These are phyloP conservation scores for Stropharia rugosoannulata DNA, from an alignment of 768 basidiomycete genomes.

Conservation along the genomic window DNA sequence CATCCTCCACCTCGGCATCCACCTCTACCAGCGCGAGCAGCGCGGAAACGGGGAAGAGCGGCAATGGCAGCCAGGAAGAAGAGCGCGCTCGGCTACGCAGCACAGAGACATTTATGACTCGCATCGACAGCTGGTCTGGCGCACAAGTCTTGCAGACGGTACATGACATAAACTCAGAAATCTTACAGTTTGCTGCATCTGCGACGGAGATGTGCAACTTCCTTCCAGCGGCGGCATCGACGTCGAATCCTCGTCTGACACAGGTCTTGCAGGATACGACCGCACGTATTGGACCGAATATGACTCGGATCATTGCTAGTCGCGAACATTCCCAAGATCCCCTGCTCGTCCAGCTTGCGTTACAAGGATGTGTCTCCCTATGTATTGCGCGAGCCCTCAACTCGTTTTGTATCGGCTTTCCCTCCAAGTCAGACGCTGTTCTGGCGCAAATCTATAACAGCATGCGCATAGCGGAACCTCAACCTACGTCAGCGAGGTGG, in stretches of 20 bases:
- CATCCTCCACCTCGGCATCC: constrained; percentile 13
- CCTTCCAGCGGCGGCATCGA: constrained; percentile 35
- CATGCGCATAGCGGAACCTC: constrained; percentile 60
- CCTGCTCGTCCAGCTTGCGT: constrained; percentile 70
- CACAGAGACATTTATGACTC: constrained; percentile 68
- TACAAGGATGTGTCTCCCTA: constrained; percentile 69
- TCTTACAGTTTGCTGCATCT: constrained; percentile 76
- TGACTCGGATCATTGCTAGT: constrained; percentile 58
- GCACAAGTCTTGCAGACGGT: constrained; percentile 78
- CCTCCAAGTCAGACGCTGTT: constrained; percentile 65
- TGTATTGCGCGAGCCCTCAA: constrained; percentile 68
- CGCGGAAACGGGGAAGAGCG: constrained; percentile 2
- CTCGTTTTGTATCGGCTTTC: constrained; percentile 73
- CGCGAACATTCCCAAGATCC: constrained; percentile 76
- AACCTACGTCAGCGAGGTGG: constrained; percentile 79
- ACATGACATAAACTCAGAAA: constrained; percentile 78
- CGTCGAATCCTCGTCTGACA: constrained; percentile 33
- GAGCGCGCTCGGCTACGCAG: constrained; percentile 56
- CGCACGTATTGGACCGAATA: constrained; percentile 59
- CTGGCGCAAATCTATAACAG: constrained; percentile 60
- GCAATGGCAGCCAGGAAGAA: constrained; percentile 31
- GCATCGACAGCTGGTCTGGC: constrained; percentile 74
- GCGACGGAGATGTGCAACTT: constrained; percentile 69
- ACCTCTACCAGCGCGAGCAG: constrained; percentile 15
- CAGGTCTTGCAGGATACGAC: constrained; percentile 61